Evolutionary conservation across 768 basidiomycete genomes (phyloP), one percentile per base, ranked within the genome.

Genomic region (Tricholoma furcatifolium): DNA sequence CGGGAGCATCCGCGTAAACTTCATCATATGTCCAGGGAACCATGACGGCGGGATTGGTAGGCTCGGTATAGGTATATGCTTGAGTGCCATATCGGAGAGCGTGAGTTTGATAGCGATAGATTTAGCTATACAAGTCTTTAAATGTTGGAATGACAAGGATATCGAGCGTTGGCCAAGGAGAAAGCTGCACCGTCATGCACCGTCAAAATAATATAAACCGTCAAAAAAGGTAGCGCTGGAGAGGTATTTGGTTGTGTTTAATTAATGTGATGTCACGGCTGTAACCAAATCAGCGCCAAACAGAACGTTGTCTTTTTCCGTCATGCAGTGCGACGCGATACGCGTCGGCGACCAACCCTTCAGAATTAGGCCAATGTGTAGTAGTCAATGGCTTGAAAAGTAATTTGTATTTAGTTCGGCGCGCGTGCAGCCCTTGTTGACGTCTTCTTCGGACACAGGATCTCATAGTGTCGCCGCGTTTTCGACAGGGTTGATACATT

Each of bases 11-110:
- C 85, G 79, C 39, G 85, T 80, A 66, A 96, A 96, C 62, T 85
- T 82, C 70, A 84, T 87, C 94, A 97, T 98, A 70, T 98, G 94
- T 31, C 94, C 94, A 21, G 92, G 92, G 72, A 87, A 96, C 93
- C 93, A 97, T 78, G 93, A 94, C 47, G 88, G 87, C 27, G 91
- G 85, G 42, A 74, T 70, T 40, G 88, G 84, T 20, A 93, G 78
- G 20, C 58, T 44, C 46, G 75, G 75, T 51, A 71, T 65, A 17
- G 70, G 70, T 14, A 78, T 70, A 30, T 67, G 70, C 23, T 63
- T 59, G 44, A 74, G 63, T 38, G 60, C 62, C 72, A 76, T 75
- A 8, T 20, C 15, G 10, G 17, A 18, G 20, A 43, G 50, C 36
- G 40, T 30, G 45, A 27, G 34, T 35, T 17, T 23, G 27, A 38